A percentile compares a stretch with the other conserved stretches of the same genome.
Conservation (phyloP, 495 filamentous ascomycete genomes). For the Hapsidospora chrysogenum region DNA sequence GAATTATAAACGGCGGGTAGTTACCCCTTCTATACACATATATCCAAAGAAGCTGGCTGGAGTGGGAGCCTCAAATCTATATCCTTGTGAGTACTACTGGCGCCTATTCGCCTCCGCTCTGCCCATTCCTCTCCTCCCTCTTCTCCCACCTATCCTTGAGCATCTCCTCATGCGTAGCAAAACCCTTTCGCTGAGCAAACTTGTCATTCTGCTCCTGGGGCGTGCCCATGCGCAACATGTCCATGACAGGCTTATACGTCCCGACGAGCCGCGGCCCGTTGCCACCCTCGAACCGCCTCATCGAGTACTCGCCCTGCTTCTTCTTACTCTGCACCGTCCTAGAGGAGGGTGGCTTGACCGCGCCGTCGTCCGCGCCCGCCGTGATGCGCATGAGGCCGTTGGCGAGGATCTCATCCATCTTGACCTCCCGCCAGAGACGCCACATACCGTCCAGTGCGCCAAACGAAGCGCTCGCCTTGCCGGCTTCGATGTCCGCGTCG, state of each 20-base stretch:
- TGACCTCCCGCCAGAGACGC: slow-evolving; percentile 62
- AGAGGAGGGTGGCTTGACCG: too few species aligned
- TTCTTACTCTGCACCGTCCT: slow-evolving; percentile 3
- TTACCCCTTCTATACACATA: too few species aligned
- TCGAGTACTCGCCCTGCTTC: slow-evolving; percentile 15
- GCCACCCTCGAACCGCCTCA: slow-evolving; percentile 55
- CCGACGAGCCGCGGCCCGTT: slow-evolving; percentile 41
- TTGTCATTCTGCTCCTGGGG: slow-evolving; percentile 61
- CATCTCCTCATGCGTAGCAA: slow-evolving; percentile 25
- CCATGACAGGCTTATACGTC: slow-evolving; percentile 52
- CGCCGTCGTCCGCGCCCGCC: slow-evolving; percentile 11
- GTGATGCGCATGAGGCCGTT: slow-evolving; percentile 43
- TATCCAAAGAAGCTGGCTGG: too few species aligned
- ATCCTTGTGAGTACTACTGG: too few species aligned
- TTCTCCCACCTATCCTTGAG: slow-evolving; percentile 9
- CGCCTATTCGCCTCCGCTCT: not conserved
- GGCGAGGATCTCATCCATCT: slow-evolving; percentile 77
- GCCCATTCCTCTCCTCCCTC: not conserved
- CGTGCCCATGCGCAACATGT: slow-evolving; percentile 42
- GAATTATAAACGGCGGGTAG: too few species aligned
- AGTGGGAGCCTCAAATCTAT: too few species aligned
- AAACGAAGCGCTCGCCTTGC: slow-evolving; percentile 32
- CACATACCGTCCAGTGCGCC: slow-evolving; percentile 63
- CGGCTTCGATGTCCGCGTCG: slow-evolving; percentile 34
- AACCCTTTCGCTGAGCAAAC: slow-evolving; percentile 58